These are phyloP conservation scores for Chaetomium cochliodes DNA, from an alignment of 495 filamentous ascomycete species.

Conservation along the genomic window DNA sequence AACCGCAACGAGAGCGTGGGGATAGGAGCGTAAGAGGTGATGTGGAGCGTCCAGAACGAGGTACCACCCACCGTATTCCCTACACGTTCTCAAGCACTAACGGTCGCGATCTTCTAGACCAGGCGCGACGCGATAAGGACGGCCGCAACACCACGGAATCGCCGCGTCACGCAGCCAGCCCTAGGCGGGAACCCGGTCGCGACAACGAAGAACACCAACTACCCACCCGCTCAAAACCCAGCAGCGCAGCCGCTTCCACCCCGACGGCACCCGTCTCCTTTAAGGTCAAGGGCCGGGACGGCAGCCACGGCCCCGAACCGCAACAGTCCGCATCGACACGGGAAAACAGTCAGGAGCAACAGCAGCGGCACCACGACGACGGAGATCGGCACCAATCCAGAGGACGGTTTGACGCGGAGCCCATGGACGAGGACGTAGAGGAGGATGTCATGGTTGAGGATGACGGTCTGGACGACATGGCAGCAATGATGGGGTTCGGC, in stretches of 20 bases:
- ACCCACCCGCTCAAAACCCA: conserved; percentile 33
- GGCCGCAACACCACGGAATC: conserved; percentile 29
- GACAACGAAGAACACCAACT: conserved; percentile 26
- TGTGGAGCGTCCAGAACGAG: conserved; percentile 32
- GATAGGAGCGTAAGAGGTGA: conserved; percentile 26
- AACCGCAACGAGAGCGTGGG: conserved; percentile 18
- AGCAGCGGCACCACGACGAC: conserved; percentile 18
- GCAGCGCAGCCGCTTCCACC: conserved; percentile 44
- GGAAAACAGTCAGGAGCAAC: conserved; percentile 10
- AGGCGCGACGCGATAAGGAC: conserved; percentile 28
- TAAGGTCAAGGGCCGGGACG: conserved; percentile 43
- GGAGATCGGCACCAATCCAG: conserved; percentile 18
- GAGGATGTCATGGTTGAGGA: conserved; percentile 57
- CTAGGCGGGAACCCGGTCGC: conserved; percentile 1
- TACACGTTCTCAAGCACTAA: neutral
- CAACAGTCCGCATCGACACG: conserved; percentile 6
- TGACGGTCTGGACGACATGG: conserved; percentile 71
- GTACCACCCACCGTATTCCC: conserved; percentile 23
- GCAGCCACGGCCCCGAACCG: conserved; percentile 33
- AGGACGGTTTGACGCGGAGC: conserved; percentile 37
- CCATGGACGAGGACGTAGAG: conserved; percentile 48
- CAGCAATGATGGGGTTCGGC: conserved; percentile 82
- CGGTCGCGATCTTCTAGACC: conserved; percentile 11
- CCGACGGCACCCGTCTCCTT: conserved; percentile 35
- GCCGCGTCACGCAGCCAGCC: conserved; percentile 27